phyloP scores from a whole-genome alignment of 1,284 basidiomycete species.

The Cystobasidiaceae sp. region DNA sequence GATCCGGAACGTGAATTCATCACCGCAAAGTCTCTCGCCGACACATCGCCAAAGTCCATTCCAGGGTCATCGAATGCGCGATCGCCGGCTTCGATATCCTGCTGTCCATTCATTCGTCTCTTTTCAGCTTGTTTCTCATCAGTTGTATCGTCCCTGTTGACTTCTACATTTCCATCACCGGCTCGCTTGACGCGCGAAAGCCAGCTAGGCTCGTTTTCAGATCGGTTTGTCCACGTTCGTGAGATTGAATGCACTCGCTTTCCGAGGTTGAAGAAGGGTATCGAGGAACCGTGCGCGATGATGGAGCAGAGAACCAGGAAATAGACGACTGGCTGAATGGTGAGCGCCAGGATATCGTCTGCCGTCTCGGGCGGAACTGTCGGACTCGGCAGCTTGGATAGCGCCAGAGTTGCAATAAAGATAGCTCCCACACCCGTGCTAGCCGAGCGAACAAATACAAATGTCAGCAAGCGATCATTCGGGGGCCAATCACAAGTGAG shows the following conservation, averaged over 20 bases:
- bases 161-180: slow-evolving; percentile 63
- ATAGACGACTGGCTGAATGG: slow-evolving; percentile 81
- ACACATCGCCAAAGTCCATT: slow-evolving; percentile 30
- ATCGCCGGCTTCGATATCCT: slow-evolving; percentile 28
- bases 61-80: slow-evolving; percentile 20
- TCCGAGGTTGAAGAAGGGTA: slow-evolving; percentile 85
- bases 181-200: slow-evolving; percentile 67
- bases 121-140: slow-evolving; percentile 32
- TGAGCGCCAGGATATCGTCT: slow-evolving; percentile 61
- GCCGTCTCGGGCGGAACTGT: slow-evolving; percentile 55
- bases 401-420: slow-evolving; percentile 74
- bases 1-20: background rate
- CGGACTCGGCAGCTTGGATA: slow-evolving; percentile 28
- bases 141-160: slow-evolving; percentile 28
- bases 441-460: background rate
- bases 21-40: slow-evolving; percentile 12
- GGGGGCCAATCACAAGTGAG: no score
- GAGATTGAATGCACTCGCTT: slow-evolving; percentile 86
- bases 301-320: slow-evolving; percentile 68
- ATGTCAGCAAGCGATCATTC: no score
- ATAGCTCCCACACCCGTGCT: slow-evolving; percentile 55
- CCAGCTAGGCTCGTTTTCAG: slow-evolving; percentile 61
- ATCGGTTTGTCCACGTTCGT: slow-evolving; percentile 57
- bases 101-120: slow-evolving; percentile 6
- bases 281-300: slow-evolving; percentile 67